Evolutionary conservation across 106 monocot species (phyloP), one percentile per base, ranked within the genome.

Genomic region (Amphibolis antarctica): DNA sequence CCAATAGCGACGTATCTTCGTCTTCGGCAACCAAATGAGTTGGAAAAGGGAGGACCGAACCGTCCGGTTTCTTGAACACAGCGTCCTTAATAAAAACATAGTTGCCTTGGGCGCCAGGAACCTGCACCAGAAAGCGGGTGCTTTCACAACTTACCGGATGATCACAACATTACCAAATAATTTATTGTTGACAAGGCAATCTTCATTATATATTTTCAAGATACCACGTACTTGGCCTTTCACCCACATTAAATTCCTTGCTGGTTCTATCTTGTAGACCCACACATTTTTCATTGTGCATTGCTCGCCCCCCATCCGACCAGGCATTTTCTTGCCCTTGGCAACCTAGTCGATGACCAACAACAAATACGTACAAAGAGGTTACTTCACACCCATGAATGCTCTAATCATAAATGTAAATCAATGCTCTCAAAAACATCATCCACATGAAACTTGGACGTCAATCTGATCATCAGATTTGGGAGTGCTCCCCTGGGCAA

Each of bases 21-120:
- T 59, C 90, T 69, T 90, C 90, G 21, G 89, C 84, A 1, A 68
- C 23, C 43, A 96, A 86, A 72, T 84, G 43, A 6, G 96, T 96
- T 9, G 96, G 96, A 59, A 96, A 96, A 51, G 96, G 96, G 30
- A 96, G 78, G 59, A 62, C 31, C 4, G 69, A 72, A 22, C 44
- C 60, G 30, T 90, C 86, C 12, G 96, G 96, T 52, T 96, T 87
- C 72, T 85, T 90, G 69, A 76, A 96, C 4, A 84, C 71, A 0
- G 90, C 81, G 72, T 96, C 96, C 71, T 86, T 90, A 22, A 96
- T 76, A 57, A 81, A 90, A 30, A 96, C 90, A 69, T 84, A 96
- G 77, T 82, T 90, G 19, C 96, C 96, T 75, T 96, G 84, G n/a
- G 96, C 86, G 58, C 96, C 96, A 25, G 96, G 96, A 48, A 96